phyloP scores from a whole-genome alignment of 1,139 yeast genomes.

The Candida glucosophila region DNA sequence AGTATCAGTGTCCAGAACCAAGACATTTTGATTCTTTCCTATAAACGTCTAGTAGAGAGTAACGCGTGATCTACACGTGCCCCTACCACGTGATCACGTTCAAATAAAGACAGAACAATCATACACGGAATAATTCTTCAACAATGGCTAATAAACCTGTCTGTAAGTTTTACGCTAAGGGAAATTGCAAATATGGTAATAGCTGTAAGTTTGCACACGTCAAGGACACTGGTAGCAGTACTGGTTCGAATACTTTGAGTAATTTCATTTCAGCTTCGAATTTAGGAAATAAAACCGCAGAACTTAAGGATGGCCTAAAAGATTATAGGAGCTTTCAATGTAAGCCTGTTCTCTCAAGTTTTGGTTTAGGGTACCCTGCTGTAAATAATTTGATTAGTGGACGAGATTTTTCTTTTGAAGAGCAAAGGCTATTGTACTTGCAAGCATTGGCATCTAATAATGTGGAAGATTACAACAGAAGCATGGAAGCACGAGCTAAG shows the following conservation, averaged over 20 bases:
- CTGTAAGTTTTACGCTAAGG: constrained; percentile 14
- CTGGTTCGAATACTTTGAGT: constrained; percentile 2
- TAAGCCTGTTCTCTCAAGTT: constrained; percentile 17
- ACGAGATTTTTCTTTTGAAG: constrained; percentile 53
- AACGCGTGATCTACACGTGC: too few relatives aligned
- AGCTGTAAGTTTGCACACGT: constrained; percentile 15
- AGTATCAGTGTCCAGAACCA: constrained; percentile 28
- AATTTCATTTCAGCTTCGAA: constrained; percentile 6
- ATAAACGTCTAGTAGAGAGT: constrained; percentile 10
- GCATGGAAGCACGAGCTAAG: constrained; percentile 28
- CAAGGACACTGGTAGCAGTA: constrained; percentile 4
- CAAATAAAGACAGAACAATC: background rate
- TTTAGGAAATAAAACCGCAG: constrained; percentile 6
- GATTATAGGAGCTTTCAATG: constrained; percentile 8
- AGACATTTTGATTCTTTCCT: constrained; percentile 16
- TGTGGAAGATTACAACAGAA: constrained; percentile 29
- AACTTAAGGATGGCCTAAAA: constrained; percentile 9
- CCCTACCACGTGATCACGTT: too few relatives aligned
- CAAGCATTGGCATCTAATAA: constrained; percentile 31
- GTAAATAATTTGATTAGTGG: constrained; percentile 33
- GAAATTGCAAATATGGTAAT: constrained; percentile 16
- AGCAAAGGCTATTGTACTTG: constrained; percentile 38
- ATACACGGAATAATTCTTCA: background rate
- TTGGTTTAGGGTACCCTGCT: constrained; percentile 19
- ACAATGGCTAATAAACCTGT: constrained; percentile 4